Conservation (phyloP, 371 early-diverging fungal species). For the Batkoa obscura region DNA sequence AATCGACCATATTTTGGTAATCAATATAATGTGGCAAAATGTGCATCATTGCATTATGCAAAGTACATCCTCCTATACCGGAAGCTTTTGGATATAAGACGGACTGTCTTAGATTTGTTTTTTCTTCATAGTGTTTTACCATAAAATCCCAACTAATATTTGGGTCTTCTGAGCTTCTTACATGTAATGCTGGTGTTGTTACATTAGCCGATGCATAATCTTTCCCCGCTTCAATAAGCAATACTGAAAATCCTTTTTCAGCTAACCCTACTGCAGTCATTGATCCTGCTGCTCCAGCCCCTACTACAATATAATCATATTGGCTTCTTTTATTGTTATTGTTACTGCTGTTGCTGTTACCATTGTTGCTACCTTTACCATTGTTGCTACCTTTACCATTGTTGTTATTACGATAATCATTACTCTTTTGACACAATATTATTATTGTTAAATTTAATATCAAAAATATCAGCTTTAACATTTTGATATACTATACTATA, state of each 20-base stretch:
- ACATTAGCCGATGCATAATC: neutral
- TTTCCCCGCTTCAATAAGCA: neutral
- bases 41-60: neutral
- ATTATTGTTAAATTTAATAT: no score
- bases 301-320: slow-evolving; percentile 4
- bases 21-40: neutral
- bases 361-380: no score
- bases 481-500: no score
- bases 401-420: no score
- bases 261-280: neutral
- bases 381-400: no score
- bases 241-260: neutral
- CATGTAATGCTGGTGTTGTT: neutral
- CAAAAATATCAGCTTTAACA: no score
- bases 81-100: neutral
- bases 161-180: neutral
- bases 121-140: neutral
- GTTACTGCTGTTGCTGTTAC: no score
- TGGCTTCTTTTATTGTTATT: no score
- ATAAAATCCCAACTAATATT: neutral
- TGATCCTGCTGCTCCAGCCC: neutral
- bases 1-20: neutral
- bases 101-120: neutral
- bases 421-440: no score
- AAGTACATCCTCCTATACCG: neutral